Conservation (phyloP, 2,329 filamentous ascomycete genomes). For the Knufia petricola region DNA sequence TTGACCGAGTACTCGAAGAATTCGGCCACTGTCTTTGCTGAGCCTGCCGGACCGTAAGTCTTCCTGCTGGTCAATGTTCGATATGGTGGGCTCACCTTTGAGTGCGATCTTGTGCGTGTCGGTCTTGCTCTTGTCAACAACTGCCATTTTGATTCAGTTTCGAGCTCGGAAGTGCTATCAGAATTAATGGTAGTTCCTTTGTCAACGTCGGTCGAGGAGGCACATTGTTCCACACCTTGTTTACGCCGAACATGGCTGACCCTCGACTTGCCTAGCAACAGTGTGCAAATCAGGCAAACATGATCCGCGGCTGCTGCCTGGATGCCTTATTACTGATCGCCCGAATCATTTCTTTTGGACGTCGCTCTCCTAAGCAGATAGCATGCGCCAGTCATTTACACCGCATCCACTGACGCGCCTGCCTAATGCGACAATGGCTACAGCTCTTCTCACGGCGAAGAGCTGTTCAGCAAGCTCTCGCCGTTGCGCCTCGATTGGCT, state of each 20-base stretch:
- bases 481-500: conserved; percentile 11
- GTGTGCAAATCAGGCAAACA: background rate
- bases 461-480: conserved; percentile 18
- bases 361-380: background rate
- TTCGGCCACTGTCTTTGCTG: conserved; percentile 81
- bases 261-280: background rate
- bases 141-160: conserved; percentile 24
- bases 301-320: background rate
- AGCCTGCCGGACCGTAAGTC: conserved; percentile 38
- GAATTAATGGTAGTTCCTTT: too few relatives aligned
- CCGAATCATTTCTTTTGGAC: too few relatives aligned
- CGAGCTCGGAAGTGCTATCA: too few relatives aligned
- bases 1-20: conserved; percentile 96
- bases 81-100: conserved; percentile 28
- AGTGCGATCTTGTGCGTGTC: conserved; percentile 92
- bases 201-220: too few relatives aligned
- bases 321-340: too few relatives aligned
- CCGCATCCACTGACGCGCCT: background rate
- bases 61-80: background rate
- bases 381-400: background rate
- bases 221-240: too few relatives aligned
- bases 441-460: conserved; percentile 22
- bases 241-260: too few relatives aligned
- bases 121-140: conserved; percentile 54
- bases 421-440: conserved; percentile 23